Evolutionary conservation across 2,329 filamentous ascomycete species (phyloP), one percentile per base, ranked within the genome.

Genomic region (Colletotrichum sp.): DNA sequence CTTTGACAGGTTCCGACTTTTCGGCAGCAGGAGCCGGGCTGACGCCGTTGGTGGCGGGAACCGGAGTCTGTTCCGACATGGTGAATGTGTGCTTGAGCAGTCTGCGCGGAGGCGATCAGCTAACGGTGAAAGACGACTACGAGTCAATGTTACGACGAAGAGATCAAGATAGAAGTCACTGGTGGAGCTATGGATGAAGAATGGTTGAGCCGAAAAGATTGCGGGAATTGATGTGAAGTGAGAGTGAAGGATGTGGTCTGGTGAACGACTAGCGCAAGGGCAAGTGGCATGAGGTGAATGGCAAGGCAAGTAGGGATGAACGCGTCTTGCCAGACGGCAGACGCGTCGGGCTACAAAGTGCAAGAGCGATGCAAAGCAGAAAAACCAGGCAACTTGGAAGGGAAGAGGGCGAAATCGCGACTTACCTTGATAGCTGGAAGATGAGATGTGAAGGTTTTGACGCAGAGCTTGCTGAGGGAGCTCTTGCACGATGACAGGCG

Each of bases 1-100:
- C 21, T 30, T 52, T 52, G 9, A 64, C 62, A 9, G 62, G 62
- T 18, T 67, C 39, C 21, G 39, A 36, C 39, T 34, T 67, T 28
- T 67, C 64, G 64, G 26, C 44, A 10, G 21, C 16, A 24, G 57
- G 30, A 44, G 44, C 55, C 7, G 52, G 36, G 64, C n/a, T 36
- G 26, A 49, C 49, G 59, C 73, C 70, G 21, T 73, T 76, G 57
- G 65, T 34, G 49, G 73, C 73, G 34, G 63, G 39, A 66, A 64
- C 44, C 26, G 34, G 59, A 21, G 59, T 21, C 34, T 65, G 63
- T 36, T 73, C 59, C 26, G 70, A 76, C 73, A 76, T 76, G 30
- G 55, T 52, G 44, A 32, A 59, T 26, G 26, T 59, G 39, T 63
- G 57, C n/a, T 39, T 66, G 28, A 9, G 59, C n/a, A 24, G 55